Conservation (phyloP, 2,329 filamentous ascomycete genomes). For the Hymenoscyphus repandus region DNA sequence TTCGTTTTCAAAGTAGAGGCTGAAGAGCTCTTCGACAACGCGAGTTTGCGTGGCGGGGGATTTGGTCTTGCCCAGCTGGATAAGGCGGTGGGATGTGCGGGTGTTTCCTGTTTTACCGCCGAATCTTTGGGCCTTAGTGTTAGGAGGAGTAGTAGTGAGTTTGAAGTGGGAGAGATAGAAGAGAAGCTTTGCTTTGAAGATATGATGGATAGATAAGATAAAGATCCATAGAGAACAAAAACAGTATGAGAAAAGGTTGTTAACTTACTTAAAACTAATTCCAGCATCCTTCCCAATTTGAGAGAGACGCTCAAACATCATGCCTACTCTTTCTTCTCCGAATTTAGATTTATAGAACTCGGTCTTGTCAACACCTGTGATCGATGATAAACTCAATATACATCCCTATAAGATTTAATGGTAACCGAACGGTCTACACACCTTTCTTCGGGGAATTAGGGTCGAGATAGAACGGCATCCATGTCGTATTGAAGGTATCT, state of each 20-base stretch:
- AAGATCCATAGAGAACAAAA: background rate
- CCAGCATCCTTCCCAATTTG: slow-evolving; percentile 58
- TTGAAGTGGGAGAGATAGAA: background rate
- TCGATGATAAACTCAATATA: background rate
- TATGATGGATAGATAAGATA: no score
- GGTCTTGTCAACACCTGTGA: slow-evolving; percentile 45
- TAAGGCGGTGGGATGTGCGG: slow-evolving; percentile 70
- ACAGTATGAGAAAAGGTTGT: slow-evolving; percentile 46
- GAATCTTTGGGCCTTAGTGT: slow-evolving; percentile 38
- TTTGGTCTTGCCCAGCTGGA: slow-evolving; percentile 61
- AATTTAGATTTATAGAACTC: slow-evolving; percentile 59
- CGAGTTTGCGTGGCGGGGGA: slow-evolving; percentile 48
- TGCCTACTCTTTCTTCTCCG: slow-evolving; percentile 51
- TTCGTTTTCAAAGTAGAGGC: slow-evolving; percentile 59
- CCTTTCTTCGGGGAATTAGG: slow-evolving; percentile 52
- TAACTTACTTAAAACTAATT: slow-evolving; percentile 66
- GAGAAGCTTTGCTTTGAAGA: background rate
- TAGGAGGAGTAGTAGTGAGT: slow-evolving; percentile 17
- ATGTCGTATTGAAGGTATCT: slow-evolving; percentile 69
- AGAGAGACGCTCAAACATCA: slow-evolving; percentile 53
- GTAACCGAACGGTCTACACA: slow-evolving; percentile 31
- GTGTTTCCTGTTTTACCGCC: slow-evolving; percentile 70
- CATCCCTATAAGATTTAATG: no score
- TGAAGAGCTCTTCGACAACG: slow-evolving; percentile 60
- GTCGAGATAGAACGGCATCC: slow-evolving; percentile 78